Conservation (phyloP, 2,329 filamentous ascomycete species). For the Clathrospora elynae region DNA sequence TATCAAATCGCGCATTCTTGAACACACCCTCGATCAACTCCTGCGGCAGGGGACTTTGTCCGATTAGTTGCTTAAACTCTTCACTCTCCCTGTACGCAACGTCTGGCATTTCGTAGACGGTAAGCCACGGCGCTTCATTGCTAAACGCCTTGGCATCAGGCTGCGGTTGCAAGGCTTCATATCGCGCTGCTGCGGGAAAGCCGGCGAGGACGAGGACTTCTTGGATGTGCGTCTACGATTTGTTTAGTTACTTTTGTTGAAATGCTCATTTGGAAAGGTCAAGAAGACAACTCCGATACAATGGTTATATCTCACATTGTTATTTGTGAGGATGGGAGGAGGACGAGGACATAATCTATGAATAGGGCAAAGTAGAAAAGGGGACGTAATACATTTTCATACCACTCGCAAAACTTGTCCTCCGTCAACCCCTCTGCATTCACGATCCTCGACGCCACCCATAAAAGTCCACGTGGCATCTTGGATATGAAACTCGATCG, state of each 20-base stretch:
- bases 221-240: constrained; percentile 19
- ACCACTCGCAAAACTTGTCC: constrained; percentile 33
- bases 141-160: constrained; percentile 9
- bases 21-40: constrained; percentile 30
- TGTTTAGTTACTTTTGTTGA: background rate
- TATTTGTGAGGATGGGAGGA: too few species aligned
- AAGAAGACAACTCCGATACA: too few species aligned
- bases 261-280: too few species aligned
- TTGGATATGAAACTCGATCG: background rate
- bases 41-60: constrained; percentile 26
- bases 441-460: constrained; percentile 30
- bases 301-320: too few species aligned
- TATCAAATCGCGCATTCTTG: constrained; percentile 35
- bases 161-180: constrained; percentile 23
- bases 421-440: constrained; percentile 9
- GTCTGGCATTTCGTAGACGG: constrained; percentile 37
- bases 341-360: background rate
- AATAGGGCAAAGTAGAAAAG: background rate
- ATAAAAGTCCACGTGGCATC: constrained; percentile 37
- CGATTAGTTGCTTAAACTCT: constrained; percentile 33
- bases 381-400: constrained; percentile 29
- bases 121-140: constrained; percentile 29
- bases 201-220: constrained; percentile 32
- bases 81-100: constrained; percentile 22
- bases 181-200: constrained; percentile 30